Base-by-base conservation (phyloP, 176 grass and related monocot genomes). In the Oropetium thomaeum region DNA sequence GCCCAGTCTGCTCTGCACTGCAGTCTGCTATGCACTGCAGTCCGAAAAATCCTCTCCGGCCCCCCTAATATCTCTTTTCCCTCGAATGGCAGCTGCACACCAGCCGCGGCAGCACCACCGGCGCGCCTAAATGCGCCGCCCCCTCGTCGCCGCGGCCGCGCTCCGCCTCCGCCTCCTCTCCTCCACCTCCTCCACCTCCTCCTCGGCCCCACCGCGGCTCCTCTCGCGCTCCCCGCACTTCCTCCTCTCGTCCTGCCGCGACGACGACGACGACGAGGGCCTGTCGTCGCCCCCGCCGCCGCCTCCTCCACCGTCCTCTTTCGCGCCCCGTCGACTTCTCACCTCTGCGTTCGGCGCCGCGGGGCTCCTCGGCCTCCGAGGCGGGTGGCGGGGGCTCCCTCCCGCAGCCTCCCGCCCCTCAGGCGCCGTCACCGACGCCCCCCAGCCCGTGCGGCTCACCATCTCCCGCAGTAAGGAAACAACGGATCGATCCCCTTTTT, bases 51-150 rank as follows among this genome's bases (percentile, higher is more conserved):
- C 61, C 14, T 34, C n/a, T n/a, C n/a, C n/a, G n/a, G 38, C 58
- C 19, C 13, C 14, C 5, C 11, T 32, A 2, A 52, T 67, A 61
- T 52, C 39, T 25, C 35, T 57, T 44, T 29, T 84, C 47, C 58
- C 31, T 74, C 42, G 55, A 49, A 88, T 83, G 73, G 82, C 72
- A 83, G 58, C 79, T 35, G 83, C 61, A 80, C 83, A 62, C 65
- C 60, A 67, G 58, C 80, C 49, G 73, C 85, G 63, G 71, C 84
- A 29, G 70, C 65, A 79, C 29, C 65, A 65, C 51, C 39, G 55
- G 64, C 71, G 78, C 48, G 65, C 23, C 10, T 93, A 87, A 68
- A 87, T 90, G 81, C 74, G 79, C 61, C 78, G 78, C 28, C 71
- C 79, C 43, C 40, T 75, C 82, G 77, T 49, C 63, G 67, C 31